Conservation (phyloP, 495 filamentous ascomycete species). For the Recurvomyces mirabilis region DNA sequence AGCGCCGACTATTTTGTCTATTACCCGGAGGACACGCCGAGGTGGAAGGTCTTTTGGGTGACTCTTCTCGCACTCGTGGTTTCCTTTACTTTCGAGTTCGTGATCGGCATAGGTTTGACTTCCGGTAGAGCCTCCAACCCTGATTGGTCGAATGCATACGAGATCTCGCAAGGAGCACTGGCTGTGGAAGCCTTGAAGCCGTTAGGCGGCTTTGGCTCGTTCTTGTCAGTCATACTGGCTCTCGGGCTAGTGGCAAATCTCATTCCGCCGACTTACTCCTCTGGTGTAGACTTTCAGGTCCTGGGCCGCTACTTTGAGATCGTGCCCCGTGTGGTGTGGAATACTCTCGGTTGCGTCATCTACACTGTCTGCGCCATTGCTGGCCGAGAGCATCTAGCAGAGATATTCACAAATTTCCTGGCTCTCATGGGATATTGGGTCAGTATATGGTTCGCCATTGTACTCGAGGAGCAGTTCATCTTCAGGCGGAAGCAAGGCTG, state of each 20-base stretch:
- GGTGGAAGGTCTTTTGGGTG: slow-evolving; percentile 32
- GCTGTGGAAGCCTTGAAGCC: slow-evolving; percentile 54
- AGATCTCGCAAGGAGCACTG: slow-evolving; percentile 50
- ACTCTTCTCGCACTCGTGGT: slow-evolving; percentile 38
- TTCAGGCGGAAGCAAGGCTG: slow-evolving; percentile 38
- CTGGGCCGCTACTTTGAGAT: slow-evolving; percentile 36
- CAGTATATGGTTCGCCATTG: slow-evolving; percentile 41
- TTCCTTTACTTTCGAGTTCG: slow-evolving; percentile 45
- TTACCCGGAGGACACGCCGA: slow-evolving; percentile 44
- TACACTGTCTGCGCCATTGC: slow-evolving; percentile 46
- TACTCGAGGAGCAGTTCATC: slow-evolving; percentile 42
- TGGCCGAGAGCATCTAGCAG: slow-evolving; percentile 41
- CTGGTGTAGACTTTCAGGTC: slow-evolving; percentile 53
- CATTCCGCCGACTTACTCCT: slow-evolving; percentile 57
- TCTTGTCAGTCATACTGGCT: slow-evolving; percentile 60
- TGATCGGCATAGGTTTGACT: slow-evolving; percentile 63
- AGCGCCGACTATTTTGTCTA: slow-evolving; percentile 58
- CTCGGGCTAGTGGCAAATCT: slow-evolving; percentile 63
- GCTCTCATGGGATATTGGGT: slow-evolving; percentile 53
- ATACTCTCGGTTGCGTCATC: slow-evolving; percentile 39
- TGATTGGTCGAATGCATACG: slow-evolving; percentile 44
- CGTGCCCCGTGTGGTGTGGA: slow-evolving; percentile 42
- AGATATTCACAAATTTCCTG: slow-evolving; percentile 49
- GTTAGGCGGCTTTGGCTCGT: slow-evolving; percentile 57
- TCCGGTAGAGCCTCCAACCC: slow-evolving; percentile 44